Conservation (phyloP, 768 basidiomycete species). For the Leccinellum albellum region DNA sequence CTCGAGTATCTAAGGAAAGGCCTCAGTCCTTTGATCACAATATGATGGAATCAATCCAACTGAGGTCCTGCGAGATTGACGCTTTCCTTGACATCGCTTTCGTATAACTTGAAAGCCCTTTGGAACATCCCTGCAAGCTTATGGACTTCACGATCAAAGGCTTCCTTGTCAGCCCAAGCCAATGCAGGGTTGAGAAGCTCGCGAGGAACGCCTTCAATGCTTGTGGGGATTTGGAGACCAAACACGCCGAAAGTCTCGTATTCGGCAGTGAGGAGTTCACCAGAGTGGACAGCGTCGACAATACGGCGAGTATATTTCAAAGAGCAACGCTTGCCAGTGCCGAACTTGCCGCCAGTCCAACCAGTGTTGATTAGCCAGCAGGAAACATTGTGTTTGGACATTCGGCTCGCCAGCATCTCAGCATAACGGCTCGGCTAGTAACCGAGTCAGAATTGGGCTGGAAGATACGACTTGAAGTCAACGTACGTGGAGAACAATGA, state of each 20-base stretch:
- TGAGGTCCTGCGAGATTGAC: conserved; percentile 80
- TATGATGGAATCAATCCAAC: conserved; percentile 17
- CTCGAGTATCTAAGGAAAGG: neutral
- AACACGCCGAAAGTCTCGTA: conserved; percentile 84
- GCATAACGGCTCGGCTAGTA: conserved; percentile 88
- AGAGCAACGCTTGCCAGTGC: conserved; percentile 90
- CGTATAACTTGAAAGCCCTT: conserved; percentile 90
- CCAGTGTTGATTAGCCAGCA: conserved; percentile 99
- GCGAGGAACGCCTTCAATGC: conserved; percentile 80
- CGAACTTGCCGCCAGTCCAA: conserved; percentile 94
- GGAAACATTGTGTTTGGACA: conserved; percentile 83
- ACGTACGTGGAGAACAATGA: conserved; percentile 91
- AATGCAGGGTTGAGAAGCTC: conserved; percentile 85
- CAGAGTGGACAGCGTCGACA: conserved; percentile 95
- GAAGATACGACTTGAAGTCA: neutral
- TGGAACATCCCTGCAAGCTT: conserved; percentile 93
- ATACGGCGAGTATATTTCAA: conserved; percentile 95
- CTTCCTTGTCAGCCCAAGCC: conserved; percentile 87
- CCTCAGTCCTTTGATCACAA: neutral
- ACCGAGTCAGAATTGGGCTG: neutral
- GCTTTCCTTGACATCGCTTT: conserved; percentile 76
- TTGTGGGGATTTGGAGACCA: conserved; percentile 79
- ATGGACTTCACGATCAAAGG: conserved; percentile 82
- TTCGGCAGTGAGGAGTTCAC: conserved; percentile 81
- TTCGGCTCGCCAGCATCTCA: conserved; percentile 92